These are phyloP conservation scores for Picea sitchensis DNA, from an alignment of 75 land plant genomes.

Conservation along the genomic window DNA sequence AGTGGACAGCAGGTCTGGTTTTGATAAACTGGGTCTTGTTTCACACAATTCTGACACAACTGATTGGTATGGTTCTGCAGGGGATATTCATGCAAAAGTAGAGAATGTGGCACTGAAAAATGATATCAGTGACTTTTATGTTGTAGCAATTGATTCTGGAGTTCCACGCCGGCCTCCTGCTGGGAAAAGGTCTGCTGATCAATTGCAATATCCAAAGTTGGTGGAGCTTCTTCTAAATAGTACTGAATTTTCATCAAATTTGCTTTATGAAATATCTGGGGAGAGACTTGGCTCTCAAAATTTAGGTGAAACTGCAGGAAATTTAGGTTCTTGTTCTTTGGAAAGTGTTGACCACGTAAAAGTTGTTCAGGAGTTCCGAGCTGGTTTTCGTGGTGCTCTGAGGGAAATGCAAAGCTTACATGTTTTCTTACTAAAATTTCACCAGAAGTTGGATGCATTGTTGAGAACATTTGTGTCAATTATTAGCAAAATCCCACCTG, in stretches of 20 bases:
- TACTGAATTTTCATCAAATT: conserved; percentile 50
- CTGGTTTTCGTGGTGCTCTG: conserved; percentile 68
- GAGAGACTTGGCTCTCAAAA: conserved; percentile 57
- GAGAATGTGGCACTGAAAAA: conserved; percentile 4
- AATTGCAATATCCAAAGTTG: conserved; percentile 66
- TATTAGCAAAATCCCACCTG: conserved; percentile 25
- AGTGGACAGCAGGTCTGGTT: conserved; percentile 36
- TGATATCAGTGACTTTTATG: conserved; percentile 27
- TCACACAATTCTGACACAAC: conserved; percentile 33
- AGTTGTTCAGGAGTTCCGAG: conserved; percentile 62
- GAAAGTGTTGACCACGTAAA: conserved; percentile 32
- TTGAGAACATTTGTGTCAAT: conserved; percentile 56
- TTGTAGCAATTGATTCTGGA: conserved; percentile 95
- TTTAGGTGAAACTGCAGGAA: conserved; percentile 17
- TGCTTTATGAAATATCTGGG: conserved; percentile 71
- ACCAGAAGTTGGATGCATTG: conserved; percentile 68
- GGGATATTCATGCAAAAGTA: conserved; percentile 12
- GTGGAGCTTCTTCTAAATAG: conserved; percentile 87
- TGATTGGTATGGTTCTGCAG: conserved; percentile 25
- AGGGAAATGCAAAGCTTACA: conserved; percentile 79
- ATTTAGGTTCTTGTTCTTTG: background rate
- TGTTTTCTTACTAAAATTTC: conserved; percentile 74
- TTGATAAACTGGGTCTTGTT: conserved; percentile 16
- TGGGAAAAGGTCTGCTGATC: conserved; percentile 80
- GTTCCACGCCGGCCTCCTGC: conserved; percentile 97